A percentile compares a stretch with the other conserved stretches of the same genome.
These are phyloP conservation scores for Durotheca rogersii DNA, from an alignment of 495 filamentous ascomycete genomes.

Conservation along the genomic window DNA sequence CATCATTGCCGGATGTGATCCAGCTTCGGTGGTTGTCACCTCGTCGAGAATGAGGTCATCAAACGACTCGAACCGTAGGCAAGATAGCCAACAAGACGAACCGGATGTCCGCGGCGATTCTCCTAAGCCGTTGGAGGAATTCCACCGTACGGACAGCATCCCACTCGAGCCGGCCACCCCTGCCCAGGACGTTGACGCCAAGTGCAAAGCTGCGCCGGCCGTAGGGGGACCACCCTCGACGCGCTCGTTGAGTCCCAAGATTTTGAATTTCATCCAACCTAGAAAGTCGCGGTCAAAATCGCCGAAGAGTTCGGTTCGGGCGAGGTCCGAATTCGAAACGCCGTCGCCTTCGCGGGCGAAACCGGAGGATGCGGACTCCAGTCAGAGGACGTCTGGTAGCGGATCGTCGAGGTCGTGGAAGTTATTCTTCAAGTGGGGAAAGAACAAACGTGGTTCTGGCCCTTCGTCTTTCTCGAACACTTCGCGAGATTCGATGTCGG, in stretches of 20 bases:
- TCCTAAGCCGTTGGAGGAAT: slow-evolving; percentile 35
- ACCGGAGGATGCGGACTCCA: slow-evolving; percentile 40
- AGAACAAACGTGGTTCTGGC: slow-evolving; percentile 59
- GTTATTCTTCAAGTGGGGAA: slow-evolving; percentile 71
- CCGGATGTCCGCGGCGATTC: slow-evolving; percentile 23
- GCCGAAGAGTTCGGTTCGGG: slow-evolving; percentile 22
- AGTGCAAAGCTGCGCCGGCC: slow-evolving; percentile 6
- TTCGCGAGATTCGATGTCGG: slow-evolving; percentile 72
- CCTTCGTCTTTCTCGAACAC: slow-evolving; percentile 75
- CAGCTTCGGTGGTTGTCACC: slow-evolving; percentile 47
- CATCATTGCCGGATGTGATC: slow-evolving; percentile 45
- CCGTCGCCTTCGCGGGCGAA: slow-evolving; percentile 39
- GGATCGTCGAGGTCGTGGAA: slow-evolving; percentile 57
- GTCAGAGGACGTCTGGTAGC: slow-evolving; percentile 41
- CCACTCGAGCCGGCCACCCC: slow-evolving; percentile 27
- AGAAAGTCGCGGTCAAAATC: slow-evolving; percentile 45
- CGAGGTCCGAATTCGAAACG: slow-evolving; percentile 14
- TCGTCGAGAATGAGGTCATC: slow-evolving; percentile 46
- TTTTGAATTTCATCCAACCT: slow-evolving; percentile 37
- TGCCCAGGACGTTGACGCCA: slow-evolving; percentile 9
- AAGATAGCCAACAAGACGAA: slow-evolving; percentile 17
- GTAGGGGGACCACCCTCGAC: slow-evolving; percentile 12
- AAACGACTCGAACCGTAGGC: slow-evolving; percentile 24
- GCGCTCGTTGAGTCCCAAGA: slow-evolving; percentile 26
- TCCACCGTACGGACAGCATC: slow-evolving; percentile 44